phyloP scores from a whole-genome alignment of 2,329 filamentous ascomycete species.

The Phialemonium atrogriseum region DNA sequence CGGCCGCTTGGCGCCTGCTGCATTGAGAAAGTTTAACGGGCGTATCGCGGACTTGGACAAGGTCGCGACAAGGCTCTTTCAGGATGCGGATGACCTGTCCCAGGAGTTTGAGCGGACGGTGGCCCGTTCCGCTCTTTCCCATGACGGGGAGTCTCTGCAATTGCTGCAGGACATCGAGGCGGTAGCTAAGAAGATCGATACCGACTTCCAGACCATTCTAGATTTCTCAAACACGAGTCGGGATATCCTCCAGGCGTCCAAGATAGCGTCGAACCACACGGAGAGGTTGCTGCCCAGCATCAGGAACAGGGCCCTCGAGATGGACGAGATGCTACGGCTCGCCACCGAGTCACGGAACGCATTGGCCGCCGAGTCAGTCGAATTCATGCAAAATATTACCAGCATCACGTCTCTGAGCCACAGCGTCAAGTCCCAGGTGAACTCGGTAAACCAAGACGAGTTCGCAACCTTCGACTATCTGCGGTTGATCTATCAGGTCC shows the following conservation, averaged over 20 bases:
- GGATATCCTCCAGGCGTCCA: slow-evolving; percentile 53
- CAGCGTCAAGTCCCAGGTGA: slow-evolving; percentile 63
- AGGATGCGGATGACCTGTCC: slow-evolving; percentile 52
- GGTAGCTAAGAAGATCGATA: slow-evolving; percentile 76
- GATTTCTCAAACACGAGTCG: slow-evolving; percentile 56
- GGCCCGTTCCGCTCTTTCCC: slow-evolving; percentile 45
- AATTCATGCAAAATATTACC: slow-evolving; percentile 76
- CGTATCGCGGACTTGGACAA: slow-evolving; percentile 55
- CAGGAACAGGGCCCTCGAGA: slow-evolving; percentile 46
- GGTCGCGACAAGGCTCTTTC: slow-evolving; percentile 50
- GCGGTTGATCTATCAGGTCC: slow-evolving; percentile 71
- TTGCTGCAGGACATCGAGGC: slow-evolving; percentile 80
- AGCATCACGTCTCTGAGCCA: slow-evolving; percentile 69
- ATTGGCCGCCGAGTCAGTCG: slow-evolving; percentile 56
- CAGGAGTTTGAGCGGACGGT: slow-evolving; percentile 54
- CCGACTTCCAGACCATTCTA: slow-evolving; percentile 73
- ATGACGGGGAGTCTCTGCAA: slow-evolving; percentile 55
- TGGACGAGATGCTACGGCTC: slow-evolving; percentile 51
- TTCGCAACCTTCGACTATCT: slow-evolving; percentile 75
- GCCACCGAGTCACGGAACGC: slow-evolving; percentile 59
- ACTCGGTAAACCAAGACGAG: slow-evolving; percentile 64
- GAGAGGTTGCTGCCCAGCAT: slow-evolving; percentile 53
- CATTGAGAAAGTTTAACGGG: slow-evolving; percentile 50
- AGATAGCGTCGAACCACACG: slow-evolving; percentile 55
- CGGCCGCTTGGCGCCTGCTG: slow-evolving; percentile 52